Evolutionary conservation across 805 yeast species (phyloP).

Genomic region (Spathaspora boniae): DNA sequence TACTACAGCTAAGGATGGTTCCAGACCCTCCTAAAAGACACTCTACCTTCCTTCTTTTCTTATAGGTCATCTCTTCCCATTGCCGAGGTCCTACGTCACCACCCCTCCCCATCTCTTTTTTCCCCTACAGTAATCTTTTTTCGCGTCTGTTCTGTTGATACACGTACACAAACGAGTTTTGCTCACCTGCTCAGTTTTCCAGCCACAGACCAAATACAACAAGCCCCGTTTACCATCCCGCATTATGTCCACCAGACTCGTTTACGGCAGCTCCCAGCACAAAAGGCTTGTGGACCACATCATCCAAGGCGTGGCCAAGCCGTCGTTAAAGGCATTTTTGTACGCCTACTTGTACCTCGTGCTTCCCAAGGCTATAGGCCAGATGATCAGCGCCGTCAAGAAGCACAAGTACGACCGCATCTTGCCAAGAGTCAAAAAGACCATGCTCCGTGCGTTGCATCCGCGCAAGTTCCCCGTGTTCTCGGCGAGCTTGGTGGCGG

Average conservation of each 20-base stretch:
- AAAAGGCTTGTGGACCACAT: slow-evolving; percentile 2
- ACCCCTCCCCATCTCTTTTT: too few species aligned
- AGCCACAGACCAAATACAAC: too few species aligned
- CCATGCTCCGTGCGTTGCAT: slow-evolving; percentile 23
- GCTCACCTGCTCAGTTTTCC: too few species aligned
- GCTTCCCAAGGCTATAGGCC: slow-evolving; percentile 26
- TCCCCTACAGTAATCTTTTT: too few species aligned
- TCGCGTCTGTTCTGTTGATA: too few species aligned
- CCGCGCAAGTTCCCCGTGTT: slow-evolving; percentile 33
- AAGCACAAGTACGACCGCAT: slow-evolving; percentile 14
- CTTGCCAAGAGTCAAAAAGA: slow-evolving; percentile 15
- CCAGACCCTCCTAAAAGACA: too few species aligned
- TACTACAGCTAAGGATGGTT: too few species aligned
- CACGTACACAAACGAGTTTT: too few species aligned
- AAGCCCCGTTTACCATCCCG: neutral
- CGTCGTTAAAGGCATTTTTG: slow-evolving; percentile 30
- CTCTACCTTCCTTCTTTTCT: too few species aligned
- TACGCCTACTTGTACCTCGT: slow-evolving; percentile 32
- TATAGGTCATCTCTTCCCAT: too few species aligned
- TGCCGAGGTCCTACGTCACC: too few species aligned
- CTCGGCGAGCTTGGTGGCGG: slow-evolving; percentile 29
- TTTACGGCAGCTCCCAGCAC: neutral
- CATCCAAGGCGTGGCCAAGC: slow-evolving; percentile 16
- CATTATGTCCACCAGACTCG: neutral
- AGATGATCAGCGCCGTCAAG: slow-evolving; percentile 12